A percentile compares a stretch with the other conserved stretches of the same genome.
These are phyloP conservation scores for Phyllosticta paracitricarpa DNA, from an alignment of 2,329 filamentous ascomycete genomes.

Conservation along the genomic window DNA sequence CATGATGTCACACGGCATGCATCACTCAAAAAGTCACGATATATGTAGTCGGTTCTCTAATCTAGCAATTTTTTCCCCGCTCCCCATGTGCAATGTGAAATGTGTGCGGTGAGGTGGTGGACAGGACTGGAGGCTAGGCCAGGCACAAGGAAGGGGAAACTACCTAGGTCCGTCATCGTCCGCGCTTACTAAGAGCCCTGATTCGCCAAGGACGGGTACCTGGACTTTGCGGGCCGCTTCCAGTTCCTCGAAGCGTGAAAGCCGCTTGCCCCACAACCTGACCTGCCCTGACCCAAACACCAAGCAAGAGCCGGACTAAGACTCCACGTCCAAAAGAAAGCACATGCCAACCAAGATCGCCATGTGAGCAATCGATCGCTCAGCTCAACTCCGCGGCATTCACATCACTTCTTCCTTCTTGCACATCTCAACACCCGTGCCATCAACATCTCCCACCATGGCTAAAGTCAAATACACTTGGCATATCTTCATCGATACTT, in stretches of 20 bases:
- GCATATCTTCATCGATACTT: constrained; percentile 22
- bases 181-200: not conserved
- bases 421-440: not conserved
- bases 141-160: not conserved
- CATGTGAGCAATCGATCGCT: not conserved
- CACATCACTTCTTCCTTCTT: not conserved
- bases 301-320: not conserved
- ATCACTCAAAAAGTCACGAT: not conserved
- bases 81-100: too few relatives aligned
- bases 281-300: not conserved
- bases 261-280: not conserved
- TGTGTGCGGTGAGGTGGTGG: too few relatives aligned
- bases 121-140: too few relatives aligned
- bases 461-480: not conserved
- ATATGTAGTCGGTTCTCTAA: not conserved
- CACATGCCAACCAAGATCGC: not conserved
- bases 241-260: not conserved
- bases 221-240: not conserved
- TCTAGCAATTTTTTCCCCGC: not conserved
- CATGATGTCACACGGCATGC: not conserved
- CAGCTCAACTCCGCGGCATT: not conserved
- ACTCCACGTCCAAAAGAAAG: not conserved
- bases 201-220: not conserved
- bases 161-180: not conserved
- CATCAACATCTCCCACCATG: not conserved